A percentile compares a stretch with the other conserved stretches of the same genome.
phyloP scores from a whole-genome alignment of 306 rosid genomes.

The Cotoneaster glaucophyllus region DNA sequence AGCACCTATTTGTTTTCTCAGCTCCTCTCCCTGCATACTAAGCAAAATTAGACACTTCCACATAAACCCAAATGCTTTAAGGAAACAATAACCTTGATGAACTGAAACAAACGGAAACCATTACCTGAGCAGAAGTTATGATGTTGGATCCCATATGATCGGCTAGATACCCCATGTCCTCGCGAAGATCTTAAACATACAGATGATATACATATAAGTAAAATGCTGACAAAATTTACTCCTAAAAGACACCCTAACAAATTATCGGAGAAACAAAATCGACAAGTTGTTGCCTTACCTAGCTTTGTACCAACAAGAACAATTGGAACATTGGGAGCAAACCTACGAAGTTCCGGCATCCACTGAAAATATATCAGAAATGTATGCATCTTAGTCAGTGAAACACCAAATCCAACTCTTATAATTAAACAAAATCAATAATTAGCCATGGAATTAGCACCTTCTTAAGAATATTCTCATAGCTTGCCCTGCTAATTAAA shows the following conservation, averaged over 20 bases:
- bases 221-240: not conserved
- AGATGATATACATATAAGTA: not conserved
- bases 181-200: constrained; percentile 69
- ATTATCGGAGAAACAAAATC: not conserved
- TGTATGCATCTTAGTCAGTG: constrained; percentile 2
- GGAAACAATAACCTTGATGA: not conserved
- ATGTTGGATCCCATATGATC: constrained; percentile 80
- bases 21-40: constrained; percentile 81
- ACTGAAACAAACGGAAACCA: not conserved
- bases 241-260: not conserved
- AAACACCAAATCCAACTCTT: not conserved
- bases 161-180: constrained; percentile 54
- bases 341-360: constrained; percentile 97
- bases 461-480: constrained; percentile 98
- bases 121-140: constrained; percentile 74
- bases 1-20: constrained; percentile 95
- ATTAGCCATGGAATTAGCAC: constrained; percentile 16
- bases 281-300: constrained; percentile 37
- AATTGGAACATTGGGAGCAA: constrained; percentile 91
- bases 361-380: constrained; percentile 43
- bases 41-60: constrained; percentile 9
- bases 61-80: not conserved
- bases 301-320: constrained; percentile 97
- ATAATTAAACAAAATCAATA: not conserved
- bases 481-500: constrained; percentile 84